phyloP scores from a whole-genome alignment of 176 grass and related monocot genomes.

The Cenchrus fungigraminus region DNA sequence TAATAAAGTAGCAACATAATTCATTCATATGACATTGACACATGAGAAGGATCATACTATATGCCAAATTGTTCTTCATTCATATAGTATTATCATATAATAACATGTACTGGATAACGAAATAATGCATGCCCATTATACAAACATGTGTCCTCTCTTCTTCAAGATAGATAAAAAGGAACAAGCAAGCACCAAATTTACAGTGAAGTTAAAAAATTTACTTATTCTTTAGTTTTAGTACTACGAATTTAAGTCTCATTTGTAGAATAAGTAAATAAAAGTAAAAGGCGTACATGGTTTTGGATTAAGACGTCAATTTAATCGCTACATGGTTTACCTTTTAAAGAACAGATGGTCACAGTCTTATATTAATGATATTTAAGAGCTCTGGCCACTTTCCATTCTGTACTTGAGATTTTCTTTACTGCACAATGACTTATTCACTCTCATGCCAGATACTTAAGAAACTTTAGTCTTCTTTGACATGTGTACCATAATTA shows the following conservation, averaged over 20 bases:
- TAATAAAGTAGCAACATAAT: constrained; percentile 4
- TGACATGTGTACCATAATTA: constrained; percentile 35
- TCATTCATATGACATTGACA: not conserved
- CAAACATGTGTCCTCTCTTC: not conserved
- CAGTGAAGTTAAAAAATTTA: not conserved
- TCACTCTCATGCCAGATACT: constrained; percentile 45
- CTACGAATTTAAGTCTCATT: not conserved
- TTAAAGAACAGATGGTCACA: constrained; percentile 10
- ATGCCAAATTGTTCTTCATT: constrained; percentile 3
- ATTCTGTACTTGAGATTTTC: constrained; percentile 18
- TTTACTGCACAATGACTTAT: constrained; percentile 29
- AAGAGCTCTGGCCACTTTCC: not conserved
- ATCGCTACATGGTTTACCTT: constrained; percentile 6
- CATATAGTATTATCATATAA: constrained; percentile 7
- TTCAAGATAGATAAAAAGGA: not conserved
- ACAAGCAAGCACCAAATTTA: constrained; percentile 16
- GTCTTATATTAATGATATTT: constrained; percentile 10
- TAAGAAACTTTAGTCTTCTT: constrained; percentile 29
- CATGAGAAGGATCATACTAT: constrained; percentile 1
- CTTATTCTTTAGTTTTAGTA: not conserved
- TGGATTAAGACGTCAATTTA: constrained; percentile 39
- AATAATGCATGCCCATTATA: constrained; percentile 24
- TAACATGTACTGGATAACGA: constrained; percentile 27
- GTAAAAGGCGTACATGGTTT: constrained; percentile 3
- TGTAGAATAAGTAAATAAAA: constrained; percentile 8